A percentile compares a stretch with the other conserved stretches of the same genome.
phyloP scores from a whole-genome alignment of 1,139 yeast species.

The Blastobotrys serpentis region DNA sequence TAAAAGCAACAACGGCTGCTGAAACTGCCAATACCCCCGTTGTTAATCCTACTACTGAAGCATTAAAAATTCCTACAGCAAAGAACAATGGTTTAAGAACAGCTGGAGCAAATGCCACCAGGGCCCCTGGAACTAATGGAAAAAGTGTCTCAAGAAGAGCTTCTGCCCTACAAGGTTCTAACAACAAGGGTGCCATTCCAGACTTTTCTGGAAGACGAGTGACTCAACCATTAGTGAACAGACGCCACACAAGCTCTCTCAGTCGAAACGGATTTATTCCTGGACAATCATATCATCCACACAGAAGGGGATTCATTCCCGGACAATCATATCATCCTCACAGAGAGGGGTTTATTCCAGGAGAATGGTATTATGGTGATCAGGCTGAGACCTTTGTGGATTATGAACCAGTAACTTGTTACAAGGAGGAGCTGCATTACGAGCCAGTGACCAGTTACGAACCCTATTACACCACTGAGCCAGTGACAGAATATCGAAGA shows the following conservation, averaged over 20 bases:
- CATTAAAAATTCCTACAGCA: too few relatives aligned
- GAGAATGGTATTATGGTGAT: neutral
- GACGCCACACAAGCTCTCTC: conserved; percentile 3
- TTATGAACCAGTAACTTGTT: conserved; percentile 1
- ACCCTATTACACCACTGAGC: conserved; percentile 2
- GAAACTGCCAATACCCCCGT: too few relatives aligned
- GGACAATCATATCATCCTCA: neutral
- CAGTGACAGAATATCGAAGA: conserved; percentile 1
- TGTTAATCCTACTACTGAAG: too few relatives aligned
- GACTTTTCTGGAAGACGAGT: conserved; percentile 5
- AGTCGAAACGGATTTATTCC: neutral
- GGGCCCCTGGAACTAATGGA: neutral
- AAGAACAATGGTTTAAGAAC: too few relatives aligned
- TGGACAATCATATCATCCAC: neutral
- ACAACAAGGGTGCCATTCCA: neutral
- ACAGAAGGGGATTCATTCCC: neutral
- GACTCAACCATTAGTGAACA: neutral
- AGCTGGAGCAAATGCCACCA: too few relatives aligned
- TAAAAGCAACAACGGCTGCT: too few relatives aligned
- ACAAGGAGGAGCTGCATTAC: neutral
- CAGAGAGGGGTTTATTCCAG: neutral
- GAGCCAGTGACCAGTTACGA: conserved; percentile 2
- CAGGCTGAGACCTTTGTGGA: neutral
- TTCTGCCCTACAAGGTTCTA: neutral
- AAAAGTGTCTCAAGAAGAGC: neutral